Conservation (phyloP, 495 filamentous ascomycete genomes). For the Gamarada debralockiae region DNA sequence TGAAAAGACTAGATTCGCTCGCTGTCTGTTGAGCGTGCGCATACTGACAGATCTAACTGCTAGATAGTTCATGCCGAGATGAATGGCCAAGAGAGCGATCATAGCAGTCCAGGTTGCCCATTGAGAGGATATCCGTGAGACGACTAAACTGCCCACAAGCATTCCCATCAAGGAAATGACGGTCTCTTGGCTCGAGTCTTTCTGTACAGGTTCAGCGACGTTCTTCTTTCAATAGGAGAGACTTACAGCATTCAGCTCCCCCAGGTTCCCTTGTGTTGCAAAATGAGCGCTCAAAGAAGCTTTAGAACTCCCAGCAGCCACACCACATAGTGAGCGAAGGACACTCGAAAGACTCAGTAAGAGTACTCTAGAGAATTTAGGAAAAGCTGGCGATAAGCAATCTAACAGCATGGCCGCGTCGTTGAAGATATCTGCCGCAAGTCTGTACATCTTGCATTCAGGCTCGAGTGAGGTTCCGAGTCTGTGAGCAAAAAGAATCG, state of each 20-base stretch:
- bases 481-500: slow-evolving; percentile 84
- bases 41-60: slow-evolving; percentile 83
- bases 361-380: slow-evolving; percentile 59
- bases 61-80: slow-evolving; percentile 78
- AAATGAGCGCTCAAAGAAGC: slow-evolving; percentile 92
- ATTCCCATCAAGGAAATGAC: slow-evolving; percentile 88
- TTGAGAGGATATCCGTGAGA: slow-evolving; percentile 67
- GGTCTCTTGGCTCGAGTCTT: slow-evolving; percentile 96
- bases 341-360: slow-evolving; percentile 74
- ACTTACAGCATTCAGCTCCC: slow-evolving; percentile 83
- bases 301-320: slow-evolving; percentile 85
- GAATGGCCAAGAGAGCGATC: slow-evolving; percentile 63
- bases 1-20: slow-evolving; percentile 76
- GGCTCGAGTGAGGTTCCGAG: slow-evolving; percentile 86
- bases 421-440: slow-evolving; percentile 89
- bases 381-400: slow-evolving; percentile 77
- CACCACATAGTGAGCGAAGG: slow-evolving; percentile 79
- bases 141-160: slow-evolving; percentile 78
- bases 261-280: slow-evolving; percentile 81
- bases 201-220: slow-evolving; percentile 21
- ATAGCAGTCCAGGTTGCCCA: slow-evolving; percentile 73
- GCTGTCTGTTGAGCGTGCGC: slow-evolving; percentile 82
- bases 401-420: slow-evolving; percentile 88
- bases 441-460: slow-evolving; percentile 91
- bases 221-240: background rate